phyloP scores from a whole-genome alignment of 2,329 filamentous ascomycete genomes.

The Aspergillus piperis region DNA sequence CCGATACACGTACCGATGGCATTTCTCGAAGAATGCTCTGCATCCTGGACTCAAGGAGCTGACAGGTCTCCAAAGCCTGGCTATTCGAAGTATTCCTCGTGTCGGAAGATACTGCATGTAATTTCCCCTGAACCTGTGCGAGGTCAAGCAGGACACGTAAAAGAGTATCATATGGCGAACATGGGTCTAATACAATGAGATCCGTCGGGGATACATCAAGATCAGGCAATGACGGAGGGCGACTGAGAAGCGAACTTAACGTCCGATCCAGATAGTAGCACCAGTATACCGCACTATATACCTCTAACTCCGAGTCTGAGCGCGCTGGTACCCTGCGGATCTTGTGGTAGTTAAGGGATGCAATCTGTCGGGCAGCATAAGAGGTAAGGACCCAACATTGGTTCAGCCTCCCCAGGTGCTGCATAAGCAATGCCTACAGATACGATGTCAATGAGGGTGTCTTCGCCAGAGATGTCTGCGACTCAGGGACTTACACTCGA shows the following conservation, averaged over 20 bases:
- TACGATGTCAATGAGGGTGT: neutral
- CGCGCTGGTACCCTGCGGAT: neutral
- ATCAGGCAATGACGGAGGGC: conserved; percentile 22
- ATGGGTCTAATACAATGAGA: neutral
- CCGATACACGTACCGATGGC: conserved; percentile 17
- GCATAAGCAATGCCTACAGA: conserved; percentile 28
- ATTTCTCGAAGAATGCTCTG: conserved; percentile 18
- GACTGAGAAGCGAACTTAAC: conserved; percentile 27
- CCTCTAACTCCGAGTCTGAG: conserved; percentile 20
- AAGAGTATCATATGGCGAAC: conserved; percentile 12
- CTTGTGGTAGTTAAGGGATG: conserved; percentile 26
- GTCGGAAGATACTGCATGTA: conserved; percentile 3
- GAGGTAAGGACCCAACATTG: conserved; percentile 29
- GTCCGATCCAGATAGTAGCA: conserved; percentile 32
- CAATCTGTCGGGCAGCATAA: conserved; percentile 29
- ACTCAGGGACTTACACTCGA: conserved; percentile 23
- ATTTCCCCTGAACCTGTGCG: conserved; percentile 14
- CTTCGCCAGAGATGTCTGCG: neutral
- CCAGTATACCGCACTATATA: conserved; percentile 26
- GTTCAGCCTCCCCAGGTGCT: conserved; percentile 25
- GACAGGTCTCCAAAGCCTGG: conserved; percentile 12
- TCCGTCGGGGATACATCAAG: conserved; percentile 11
- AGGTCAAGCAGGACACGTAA: conserved; percentile 16
- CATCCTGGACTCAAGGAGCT: conserved; percentile 21
- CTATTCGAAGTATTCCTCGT: neutral